phyloP scores from a whole-genome alignment of 139 green algal species.

The Eudorina sp. region DNA sequence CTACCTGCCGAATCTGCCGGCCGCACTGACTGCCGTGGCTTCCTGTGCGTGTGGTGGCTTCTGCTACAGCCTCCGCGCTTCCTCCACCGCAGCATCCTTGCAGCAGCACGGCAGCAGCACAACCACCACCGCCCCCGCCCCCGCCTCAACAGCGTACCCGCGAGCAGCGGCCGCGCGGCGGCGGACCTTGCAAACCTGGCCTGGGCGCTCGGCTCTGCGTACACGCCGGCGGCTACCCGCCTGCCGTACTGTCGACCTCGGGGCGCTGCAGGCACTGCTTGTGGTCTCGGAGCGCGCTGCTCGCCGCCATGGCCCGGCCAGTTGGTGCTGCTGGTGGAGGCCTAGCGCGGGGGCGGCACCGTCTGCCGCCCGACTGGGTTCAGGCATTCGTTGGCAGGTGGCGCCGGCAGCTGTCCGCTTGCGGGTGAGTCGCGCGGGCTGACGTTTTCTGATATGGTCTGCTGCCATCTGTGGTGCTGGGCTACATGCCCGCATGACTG shows the following conservation, averaged over 20 bases:
- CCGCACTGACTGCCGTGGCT: background rate
- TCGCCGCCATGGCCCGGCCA: slow-evolving; percentile 6
- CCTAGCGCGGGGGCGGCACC: slow-evolving; percentile 10
- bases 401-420: slow-evolving; percentile 12
- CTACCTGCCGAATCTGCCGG: background rate
- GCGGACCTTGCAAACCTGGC: slow-evolving; percentile 1
- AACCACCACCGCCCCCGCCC: background rate
- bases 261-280: slow-evolving; percentile 18
- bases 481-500: too few species aligned
- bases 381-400: background rate
- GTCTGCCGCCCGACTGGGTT: background rate
- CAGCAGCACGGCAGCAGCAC: background rate
- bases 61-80: background rate
- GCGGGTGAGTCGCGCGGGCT: slow-evolving; percentile 39
- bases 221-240: background rate
- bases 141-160: background rate
- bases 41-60: background rate
- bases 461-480: too few species aligned
- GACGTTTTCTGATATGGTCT: too few species aligned
- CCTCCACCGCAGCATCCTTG: too few species aligned
- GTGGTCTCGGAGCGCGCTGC: background rate
- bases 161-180: background rate
- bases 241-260: background rate
- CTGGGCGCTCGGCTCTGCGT: slow-evolving; percentile 10
- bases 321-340: slow-evolving; percentile 40